A percentile compares a stretch with the other conserved stretches of the same genome.
These are phyloP conservation scores for Ascoidea rubescens DNA, from an alignment of 805 yeast species.

Conservation along the genomic window DNA sequence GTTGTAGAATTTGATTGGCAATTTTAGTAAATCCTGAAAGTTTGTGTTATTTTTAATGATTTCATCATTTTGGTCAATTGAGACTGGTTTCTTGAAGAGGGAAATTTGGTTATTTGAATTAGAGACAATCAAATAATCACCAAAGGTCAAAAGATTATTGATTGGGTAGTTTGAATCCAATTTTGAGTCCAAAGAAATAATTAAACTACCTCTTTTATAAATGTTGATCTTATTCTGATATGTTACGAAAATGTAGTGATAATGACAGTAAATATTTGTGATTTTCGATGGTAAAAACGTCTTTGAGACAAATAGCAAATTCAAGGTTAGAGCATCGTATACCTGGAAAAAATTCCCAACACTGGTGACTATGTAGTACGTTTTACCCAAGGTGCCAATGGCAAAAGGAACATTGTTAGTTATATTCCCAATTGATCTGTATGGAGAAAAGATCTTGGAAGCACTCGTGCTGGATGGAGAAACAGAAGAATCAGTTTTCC, in stretches of 20 bases:
- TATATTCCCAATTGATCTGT: slow-evolving; percentile 84
- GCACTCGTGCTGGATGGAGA: slow-evolving; percentile 10
- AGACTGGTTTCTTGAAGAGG: slow-evolving; percentile 36
- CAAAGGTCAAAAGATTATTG: slow-evolving; percentile 48
- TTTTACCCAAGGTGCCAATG: slow-evolving; percentile 74
- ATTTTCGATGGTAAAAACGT: slow-evolving; percentile 61
- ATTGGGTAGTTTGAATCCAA: slow-evolving; percentile 26
- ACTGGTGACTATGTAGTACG: slow-evolving; percentile 77
- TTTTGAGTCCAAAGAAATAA: slow-evolving; percentile 17
- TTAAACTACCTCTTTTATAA: slow-evolving; percentile 68
- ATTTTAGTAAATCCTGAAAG: slow-evolving; percentile 15
- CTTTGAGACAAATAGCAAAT: slow-evolving; percentile 74
- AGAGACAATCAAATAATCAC: slow-evolving; percentile 58
- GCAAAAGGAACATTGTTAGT: slow-evolving; percentile 78
- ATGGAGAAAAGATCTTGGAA: slow-evolving; percentile 71
- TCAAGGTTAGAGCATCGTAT: slow-evolving; percentile 80
- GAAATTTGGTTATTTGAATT: slow-evolving; percentile 29
- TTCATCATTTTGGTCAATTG: slow-evolving; percentile 4
- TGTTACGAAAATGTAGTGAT: slow-evolving; percentile 72
- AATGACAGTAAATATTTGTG: slow-evolving; percentile 61
- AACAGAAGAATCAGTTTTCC: slow-evolving; percentile 7
- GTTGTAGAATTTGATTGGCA: slow-evolving; percentile 56
- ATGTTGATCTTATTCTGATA: slow-evolving; percentile 62
- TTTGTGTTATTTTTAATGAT: too few species aligned
- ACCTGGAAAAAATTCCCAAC: slow-evolving; percentile 88